Evolutionary conservation across 2,329 filamentous ascomycete genomes (phyloP).

Genomic region (Ophiosphaerella herpotricha): DNA sequence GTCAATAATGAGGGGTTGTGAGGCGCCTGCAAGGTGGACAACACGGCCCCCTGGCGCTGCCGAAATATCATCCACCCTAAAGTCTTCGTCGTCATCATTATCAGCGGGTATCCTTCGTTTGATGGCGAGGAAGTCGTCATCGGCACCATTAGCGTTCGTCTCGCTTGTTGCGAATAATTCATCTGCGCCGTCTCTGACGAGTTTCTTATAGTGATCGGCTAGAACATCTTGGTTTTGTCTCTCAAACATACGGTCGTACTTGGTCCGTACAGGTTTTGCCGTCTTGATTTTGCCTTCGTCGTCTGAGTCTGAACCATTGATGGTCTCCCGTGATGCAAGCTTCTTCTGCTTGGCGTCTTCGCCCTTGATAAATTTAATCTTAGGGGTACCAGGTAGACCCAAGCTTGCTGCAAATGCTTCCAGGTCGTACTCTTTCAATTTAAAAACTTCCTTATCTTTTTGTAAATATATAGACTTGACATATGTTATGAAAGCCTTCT

Average conservation of each 20-base stretch:
- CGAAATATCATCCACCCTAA: constrained; percentile 49
- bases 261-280: constrained; percentile 78
- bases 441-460: constrained; percentile 89
- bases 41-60: constrained; percentile 56
- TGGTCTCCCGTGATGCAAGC: constrained; percentile 74
- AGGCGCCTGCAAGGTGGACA: constrained; percentile 68
- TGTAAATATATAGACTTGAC: constrained; percentile 83
- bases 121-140: constrained; percentile 82
- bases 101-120: constrained; percentile 83
- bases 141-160: constrained; percentile 58
- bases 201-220: constrained; percentile 88
- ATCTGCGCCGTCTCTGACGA: constrained; percentile 65
- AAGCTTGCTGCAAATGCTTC: constrained; percentile 85
- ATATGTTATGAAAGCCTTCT: constrained; percentile 95
- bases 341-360: constrained; percentile 86
- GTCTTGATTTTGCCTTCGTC: constrained; percentile 57
- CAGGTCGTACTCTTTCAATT: constrained; percentile 79
- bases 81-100: constrained; percentile 54
- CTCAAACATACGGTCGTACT: constrained; percentile 98
- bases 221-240: constrained; percentile 93
- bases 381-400: constrained; percentile 86
- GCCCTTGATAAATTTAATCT: constrained; percentile 91
- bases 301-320: constrained; percentile 64
- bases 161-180: constrained; percentile 45
- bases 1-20: constrained; percentile 79